Percentiles rank a stretch among this genome's conserved stretches.
Evolutionary conservation across 1,284 basidiomycete species (phyloP).

Genomic region (Pseudozyma pruni): DNA sequence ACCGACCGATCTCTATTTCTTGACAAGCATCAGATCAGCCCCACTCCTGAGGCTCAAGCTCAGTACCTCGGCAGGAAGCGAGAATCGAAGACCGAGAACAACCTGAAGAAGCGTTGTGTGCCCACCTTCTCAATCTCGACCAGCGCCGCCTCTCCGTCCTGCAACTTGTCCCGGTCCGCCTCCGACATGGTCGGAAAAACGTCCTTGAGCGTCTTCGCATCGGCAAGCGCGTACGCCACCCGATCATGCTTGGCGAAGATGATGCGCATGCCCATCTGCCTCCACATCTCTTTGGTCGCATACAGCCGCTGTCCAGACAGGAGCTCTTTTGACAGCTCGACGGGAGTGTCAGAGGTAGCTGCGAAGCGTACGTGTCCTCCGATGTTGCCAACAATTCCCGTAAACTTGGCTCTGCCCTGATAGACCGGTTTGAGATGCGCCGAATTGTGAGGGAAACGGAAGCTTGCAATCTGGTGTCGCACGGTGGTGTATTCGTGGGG

Average conservation of each 20-base stretch:
- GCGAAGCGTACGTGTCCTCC: not conserved
- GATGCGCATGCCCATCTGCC: not conserved
- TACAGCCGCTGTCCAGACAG: not conserved
- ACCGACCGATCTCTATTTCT: no score
- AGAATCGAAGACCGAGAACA: slow-evolving; percentile 3
- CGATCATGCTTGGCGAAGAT: not conserved
- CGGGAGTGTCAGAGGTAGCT: not conserved
- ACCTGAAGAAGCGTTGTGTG: not conserved
- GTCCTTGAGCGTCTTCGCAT: slow-evolving; percentile 6
- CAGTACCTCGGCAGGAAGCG: not conserved
- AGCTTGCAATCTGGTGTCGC: no score
- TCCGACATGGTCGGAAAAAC: not conserved
- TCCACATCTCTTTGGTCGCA: not conserved
- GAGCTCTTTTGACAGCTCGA: not conserved
- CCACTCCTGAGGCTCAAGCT: no score
- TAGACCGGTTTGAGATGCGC: no score
- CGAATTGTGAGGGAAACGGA: no score
- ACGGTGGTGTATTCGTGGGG: no score
- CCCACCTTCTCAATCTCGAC: slow-evolving; percentile 1
- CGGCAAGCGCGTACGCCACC: slow-evolving; percentile 2
- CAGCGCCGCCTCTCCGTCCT: not conserved
- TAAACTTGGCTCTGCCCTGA: no score
- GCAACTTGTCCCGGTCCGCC: slow-evolving; percentile 1
- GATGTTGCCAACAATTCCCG: no score
- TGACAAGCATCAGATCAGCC: no score